phyloP scores from a whole-genome alignment of 2,329 filamentous ascomycete genomes.

The Sporothrix phasma region DNA sequence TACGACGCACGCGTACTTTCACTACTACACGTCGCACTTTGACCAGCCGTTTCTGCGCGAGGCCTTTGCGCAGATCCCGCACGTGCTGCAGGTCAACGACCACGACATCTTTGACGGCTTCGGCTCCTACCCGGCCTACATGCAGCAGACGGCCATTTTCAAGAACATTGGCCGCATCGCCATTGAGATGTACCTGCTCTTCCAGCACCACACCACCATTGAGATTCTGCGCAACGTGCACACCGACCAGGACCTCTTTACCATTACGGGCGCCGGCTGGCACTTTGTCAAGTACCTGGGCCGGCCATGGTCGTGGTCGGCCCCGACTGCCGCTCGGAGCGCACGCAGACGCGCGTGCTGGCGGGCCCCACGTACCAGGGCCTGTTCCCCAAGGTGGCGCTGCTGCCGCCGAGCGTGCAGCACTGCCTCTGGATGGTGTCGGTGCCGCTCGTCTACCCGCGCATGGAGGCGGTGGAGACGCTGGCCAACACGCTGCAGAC shows the following conservation, averaged over 20 bases:
- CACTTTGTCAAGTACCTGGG: constrained; percentile 97
- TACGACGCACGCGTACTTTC: constrained; percentile 91
- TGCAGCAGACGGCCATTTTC: constrained; percentile 96
- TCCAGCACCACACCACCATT: constrained; percentile 94
- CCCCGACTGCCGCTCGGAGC: constrained; percentile 82
- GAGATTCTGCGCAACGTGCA: constrained; percentile 85
- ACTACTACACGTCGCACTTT: constrained; percentile 97
- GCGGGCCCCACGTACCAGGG: constrained; percentile 96
- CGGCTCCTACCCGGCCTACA: constrained; percentile 93
- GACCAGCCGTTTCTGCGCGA: constrained; percentile 92
- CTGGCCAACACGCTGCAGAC: constrained; percentile 85
- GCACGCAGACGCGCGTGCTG: constrained; percentile 84
- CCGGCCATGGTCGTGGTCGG: constrained; percentile 85
- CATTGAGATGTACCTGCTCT: constrained; percentile 94
- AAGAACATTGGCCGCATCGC: constrained; percentile 95
- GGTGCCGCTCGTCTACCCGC: constrained; percentile 81
- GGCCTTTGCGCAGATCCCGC: constrained; percentile 94
- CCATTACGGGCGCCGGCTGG: constrained; percentile 94
- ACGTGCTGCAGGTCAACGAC: constrained; percentile 85
- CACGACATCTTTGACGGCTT: constrained; percentile 99
- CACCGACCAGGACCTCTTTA: constrained; percentile 87
- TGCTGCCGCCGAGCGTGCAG: constrained; percentile 83
- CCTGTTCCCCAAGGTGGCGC: constrained; percentile 88
- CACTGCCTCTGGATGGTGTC: constrained; percentile 96
- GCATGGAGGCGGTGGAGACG: constrained; percentile 83